Evolutionary conservation across 1,139 yeast genomes (phyloP), one percentile per base, ranked within the genome.

Genomic region (Pichiaceae sp.): DNA sequence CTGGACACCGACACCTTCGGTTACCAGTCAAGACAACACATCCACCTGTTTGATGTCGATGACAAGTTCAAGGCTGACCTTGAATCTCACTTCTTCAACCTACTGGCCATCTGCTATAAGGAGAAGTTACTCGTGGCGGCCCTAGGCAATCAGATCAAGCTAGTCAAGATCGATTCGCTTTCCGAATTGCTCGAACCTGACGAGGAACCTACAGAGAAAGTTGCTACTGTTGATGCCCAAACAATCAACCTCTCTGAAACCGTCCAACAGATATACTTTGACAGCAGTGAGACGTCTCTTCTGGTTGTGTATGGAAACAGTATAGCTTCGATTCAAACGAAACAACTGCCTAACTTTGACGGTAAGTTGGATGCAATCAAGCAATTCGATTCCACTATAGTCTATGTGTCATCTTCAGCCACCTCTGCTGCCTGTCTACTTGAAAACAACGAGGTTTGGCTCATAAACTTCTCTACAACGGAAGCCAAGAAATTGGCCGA

Each of bases 1-100:
- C 20, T 49, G 49, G 47, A 51, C 15, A 11, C 16, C 16, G 28
- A 25, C 8, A 14, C 16, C 20, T 44, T 53, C 34, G 58, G 58
- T 1, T 53, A 52, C 34, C 57, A 52, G 40, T 43, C 44, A 9
- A 47, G 41, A 30, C 37, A 42, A 11, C 38, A 50, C 4, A 32
- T 52, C 15, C 47, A 49, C 30, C 31, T 53, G n/a, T 50, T 49
- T 28, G 21, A 33, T 4, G 24, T 30, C 3, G 40, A 42, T 9
- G 20, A 34, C 12, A 32, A 25, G 8, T 29, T 37, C 11, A 31
- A 15, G 9, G 32, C 29, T 3, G 5, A 26, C 2, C 20, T 47
- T 25, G 31, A 32, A 6, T 7, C 37, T 2, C 32, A 43, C 12
- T 39, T 40, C 18, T 30, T 44, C 9, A 48, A 47, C 27, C 43